Percentiles rank a stretch among this genome's conserved stretches.
phyloP scores from a whole-genome alignment of 495 filamentous ascomycete species.

The Penicillium egyptiacum region DNA sequence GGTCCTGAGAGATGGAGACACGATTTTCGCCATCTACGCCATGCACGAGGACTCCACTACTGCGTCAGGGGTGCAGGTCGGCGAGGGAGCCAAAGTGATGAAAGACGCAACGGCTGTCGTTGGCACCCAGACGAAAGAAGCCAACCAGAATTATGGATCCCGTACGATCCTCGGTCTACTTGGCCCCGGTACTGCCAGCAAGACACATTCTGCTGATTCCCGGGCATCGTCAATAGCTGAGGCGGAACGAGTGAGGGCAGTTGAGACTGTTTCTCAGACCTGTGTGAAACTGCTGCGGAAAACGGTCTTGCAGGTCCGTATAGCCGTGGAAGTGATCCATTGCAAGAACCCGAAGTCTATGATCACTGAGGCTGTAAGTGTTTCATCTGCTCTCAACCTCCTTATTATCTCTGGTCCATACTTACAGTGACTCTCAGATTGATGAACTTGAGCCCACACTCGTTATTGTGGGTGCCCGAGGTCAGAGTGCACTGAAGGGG shows the following conservation, averaged over 20 bases:
- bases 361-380: constrained; percentile 71
- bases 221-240: constrained; percentile 59
- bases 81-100: constrained; percentile 63
- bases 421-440: constrained; percentile 55
- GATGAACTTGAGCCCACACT: constrained; percentile 89
- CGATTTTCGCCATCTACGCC: constrained; percentile 86
- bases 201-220: constrained; percentile 43
- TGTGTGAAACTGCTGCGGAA: constrained; percentile 83
- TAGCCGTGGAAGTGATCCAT: constrained; percentile 94
- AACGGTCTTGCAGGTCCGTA: constrained; percentile 84
- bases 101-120: constrained; percentile 66
- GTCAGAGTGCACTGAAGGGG: constrained; percentile 90
- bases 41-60: constrained; percentile 72
- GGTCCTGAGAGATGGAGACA: constrained; percentile 92
- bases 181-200: constrained; percentile 43
- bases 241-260: constrained; percentile 72
- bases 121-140: constrained; percentile 51
- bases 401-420: constrained; percentile 10
- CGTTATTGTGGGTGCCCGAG: constrained; percentile 86
- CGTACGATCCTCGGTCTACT: constrained; percentile 39
- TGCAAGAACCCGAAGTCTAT: constrained; percentile 93
- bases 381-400: neutral
- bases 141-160: constrained; percentile 29
- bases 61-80: constrained; percentile 48
- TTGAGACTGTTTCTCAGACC: constrained; percentile 72